A percentile compares a stretch with the other conserved stretches of the same genome.
These are phyloP conservation scores for Lachnellula hyalina DNA, from an alignment of 2,329 filamentous ascomycete species.

Conservation along the genomic window DNA sequence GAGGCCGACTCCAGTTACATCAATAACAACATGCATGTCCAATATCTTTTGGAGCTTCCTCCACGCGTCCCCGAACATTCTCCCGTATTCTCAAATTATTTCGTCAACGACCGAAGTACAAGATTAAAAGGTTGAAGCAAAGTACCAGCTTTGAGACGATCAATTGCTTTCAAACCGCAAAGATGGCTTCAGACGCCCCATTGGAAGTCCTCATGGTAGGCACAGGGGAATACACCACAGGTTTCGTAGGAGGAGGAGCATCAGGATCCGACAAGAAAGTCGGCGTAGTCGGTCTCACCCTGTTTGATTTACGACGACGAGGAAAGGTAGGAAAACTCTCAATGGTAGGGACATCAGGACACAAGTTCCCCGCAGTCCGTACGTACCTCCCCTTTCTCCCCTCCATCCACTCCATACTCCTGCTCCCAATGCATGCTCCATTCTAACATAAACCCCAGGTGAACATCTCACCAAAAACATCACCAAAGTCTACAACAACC, in stretches of 20 bases:
- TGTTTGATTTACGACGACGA: constrained; percentile 82
- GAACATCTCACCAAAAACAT: constrained; percentile 87
- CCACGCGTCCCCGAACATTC: constrained; percentile 1
- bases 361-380: constrained; percentile 90
- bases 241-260: constrained; percentile 78
- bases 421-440: neutral
- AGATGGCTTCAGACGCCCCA: constrained; percentile 10
- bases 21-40: neutral
- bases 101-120: too few relatives aligned
- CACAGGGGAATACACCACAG: constrained; percentile 95
- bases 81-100: neutral
- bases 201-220: constrained; percentile 44
- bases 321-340: constrained; percentile 81
- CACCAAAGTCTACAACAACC: constrained; percentile 76
- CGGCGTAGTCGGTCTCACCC: constrained; percentile 81
- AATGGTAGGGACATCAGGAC: constrained; percentile 87
- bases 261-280: constrained; percentile 94
- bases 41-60: constrained; percentile 1
- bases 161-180: neutral
- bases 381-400: constrained; percentile 10
- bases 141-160: neutral
- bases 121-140: neutral
- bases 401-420: too few relatives aligned
- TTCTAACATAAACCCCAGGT: constrained; percentile 41
- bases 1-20: neutral